phyloP scores from a whole-genome alignment of 345 rosid genomes.

The Brassica cretica region DNA sequence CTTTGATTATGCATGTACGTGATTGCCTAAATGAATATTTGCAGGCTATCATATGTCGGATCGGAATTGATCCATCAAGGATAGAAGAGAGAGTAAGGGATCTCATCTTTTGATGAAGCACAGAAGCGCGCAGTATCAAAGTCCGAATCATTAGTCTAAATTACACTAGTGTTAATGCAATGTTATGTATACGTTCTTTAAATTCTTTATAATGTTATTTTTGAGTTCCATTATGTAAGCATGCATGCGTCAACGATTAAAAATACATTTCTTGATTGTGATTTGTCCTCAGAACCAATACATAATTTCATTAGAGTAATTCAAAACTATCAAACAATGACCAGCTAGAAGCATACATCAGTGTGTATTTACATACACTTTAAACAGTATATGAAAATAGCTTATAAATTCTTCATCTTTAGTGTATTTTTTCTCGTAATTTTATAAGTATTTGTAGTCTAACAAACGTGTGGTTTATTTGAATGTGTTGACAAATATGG shows the following conservation, averaged over 20 bases:
- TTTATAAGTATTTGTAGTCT: neutral
- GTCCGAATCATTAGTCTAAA: neutral
- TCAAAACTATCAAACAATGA: neutral
- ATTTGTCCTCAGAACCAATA: neutral
- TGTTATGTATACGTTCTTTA: neutral
- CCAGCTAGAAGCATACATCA: neutral
- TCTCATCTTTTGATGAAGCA: slow-evolving; percentile 12
- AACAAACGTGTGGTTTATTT: neutral
- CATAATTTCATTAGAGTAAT: neutral
- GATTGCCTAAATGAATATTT: neutral
- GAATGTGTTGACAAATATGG: neutral
- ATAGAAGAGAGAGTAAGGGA: slow-evolving; percentile 22
- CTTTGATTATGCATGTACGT: neutral
- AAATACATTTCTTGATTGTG: neutral
- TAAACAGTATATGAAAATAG: neutral
- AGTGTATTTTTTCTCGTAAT: neutral
- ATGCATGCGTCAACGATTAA: neutral
- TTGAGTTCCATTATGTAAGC: neutral
- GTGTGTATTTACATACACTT: neutral
- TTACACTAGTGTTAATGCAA: neutral
- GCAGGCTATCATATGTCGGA: slow-evolving; percentile 35
- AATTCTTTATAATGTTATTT: neutral
- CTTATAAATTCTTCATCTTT: neutral
- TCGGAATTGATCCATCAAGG: slow-evolving; percentile 28
- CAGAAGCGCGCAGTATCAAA: too few relatives aligned